phyloP scores from a whole-genome alignment of 1,139 yeast species.

The Pichia terricola region DNA sequence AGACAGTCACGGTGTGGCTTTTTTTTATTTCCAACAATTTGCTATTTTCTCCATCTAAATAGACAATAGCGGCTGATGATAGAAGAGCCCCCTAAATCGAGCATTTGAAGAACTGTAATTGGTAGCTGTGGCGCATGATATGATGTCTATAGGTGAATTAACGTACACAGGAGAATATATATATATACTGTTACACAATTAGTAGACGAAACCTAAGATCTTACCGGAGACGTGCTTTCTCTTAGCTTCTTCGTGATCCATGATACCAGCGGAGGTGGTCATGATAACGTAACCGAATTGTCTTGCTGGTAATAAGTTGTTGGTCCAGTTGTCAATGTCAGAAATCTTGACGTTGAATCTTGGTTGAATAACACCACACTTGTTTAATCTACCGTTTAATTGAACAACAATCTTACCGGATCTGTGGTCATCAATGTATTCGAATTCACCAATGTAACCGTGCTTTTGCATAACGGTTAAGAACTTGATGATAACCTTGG shows the following conservation, averaged over 20 bases:
- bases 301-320: constrained; percentile 95
- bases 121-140: too few relatives aligned
- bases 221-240: constrained; percentile 99
- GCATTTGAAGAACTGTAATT: too few relatives aligned
- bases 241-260: constrained; percentile 99
- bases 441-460: constrained; percentile 99
- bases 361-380: constrained; percentile 97
- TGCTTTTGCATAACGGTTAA: constrained; percentile 97
- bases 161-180: too few relatives aligned
- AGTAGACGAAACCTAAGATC: constrained; percentile 93
- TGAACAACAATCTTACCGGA: constrained; percentile 96
- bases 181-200: constrained; percentile 20
- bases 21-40: too few relatives aligned
- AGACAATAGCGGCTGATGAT: too few relatives aligned
- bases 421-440: constrained; percentile 98
- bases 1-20: too few relatives aligned
- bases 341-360: constrained; percentile 91
- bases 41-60: too few relatives aligned
- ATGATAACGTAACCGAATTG: constrained; percentile 95
- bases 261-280: constrained; percentile 98
- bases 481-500: constrained; percentile 96
- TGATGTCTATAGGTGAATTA: too few relatives aligned
- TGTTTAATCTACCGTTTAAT: constrained; percentile 96
- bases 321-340: constrained; percentile 97
- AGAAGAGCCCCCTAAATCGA: too few relatives aligned